A percentile compares a stretch with the other conserved stretches of the same genome.
Conservation (phyloP, 116 monocot genomes). For the Iris pallida region DNA sequence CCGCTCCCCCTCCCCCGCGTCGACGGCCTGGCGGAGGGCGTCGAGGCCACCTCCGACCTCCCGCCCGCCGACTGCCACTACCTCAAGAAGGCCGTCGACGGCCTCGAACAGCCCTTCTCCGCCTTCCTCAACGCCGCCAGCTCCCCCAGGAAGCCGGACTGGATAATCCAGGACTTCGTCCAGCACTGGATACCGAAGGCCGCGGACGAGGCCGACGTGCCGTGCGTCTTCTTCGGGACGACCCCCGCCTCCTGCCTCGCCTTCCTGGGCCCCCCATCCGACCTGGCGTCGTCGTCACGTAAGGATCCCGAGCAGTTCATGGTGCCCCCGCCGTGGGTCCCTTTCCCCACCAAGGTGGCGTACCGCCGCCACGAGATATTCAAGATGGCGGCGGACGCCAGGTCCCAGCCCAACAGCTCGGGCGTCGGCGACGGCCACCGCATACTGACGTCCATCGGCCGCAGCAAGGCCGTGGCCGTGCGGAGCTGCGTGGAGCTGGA, state of each 20-base stretch:
- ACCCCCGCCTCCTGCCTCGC: conserved; percentile 1
- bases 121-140: not conserved
- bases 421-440: conserved; percentile 13
- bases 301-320: conserved; percentile 9
- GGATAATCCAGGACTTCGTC: conserved; percentile 6
- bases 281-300: not conserved
- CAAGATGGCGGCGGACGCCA: not conserved
- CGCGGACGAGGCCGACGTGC: conserved; percentile 7
- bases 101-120: conserved; percentile 9
- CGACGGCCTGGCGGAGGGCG: conserved; percentile 15
- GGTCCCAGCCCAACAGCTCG: not conserved
- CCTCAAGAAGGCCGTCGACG: conserved; percentile 28
- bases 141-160: conserved; percentile 12
- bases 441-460: not conserved
- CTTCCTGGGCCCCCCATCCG: conserved; percentile 19
- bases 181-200: conserved; percentile 18
- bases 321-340: conserved; percentile 23
- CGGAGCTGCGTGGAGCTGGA: conserved; percentile 25
- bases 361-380: conserved; percentile 13
- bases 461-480: conserved; percentile 16
- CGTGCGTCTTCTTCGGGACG: conserved; percentile 9
- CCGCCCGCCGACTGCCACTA: conserved; percentile 12
- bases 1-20: conserved; percentile 9
- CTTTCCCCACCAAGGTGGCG: conserved; percentile 20
- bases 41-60: conserved; percentile 36